Evolutionary conservation across 805 yeast genomes (phyloP).

Genomic region (Zygosaccharomyces gambellarensis): DNA sequence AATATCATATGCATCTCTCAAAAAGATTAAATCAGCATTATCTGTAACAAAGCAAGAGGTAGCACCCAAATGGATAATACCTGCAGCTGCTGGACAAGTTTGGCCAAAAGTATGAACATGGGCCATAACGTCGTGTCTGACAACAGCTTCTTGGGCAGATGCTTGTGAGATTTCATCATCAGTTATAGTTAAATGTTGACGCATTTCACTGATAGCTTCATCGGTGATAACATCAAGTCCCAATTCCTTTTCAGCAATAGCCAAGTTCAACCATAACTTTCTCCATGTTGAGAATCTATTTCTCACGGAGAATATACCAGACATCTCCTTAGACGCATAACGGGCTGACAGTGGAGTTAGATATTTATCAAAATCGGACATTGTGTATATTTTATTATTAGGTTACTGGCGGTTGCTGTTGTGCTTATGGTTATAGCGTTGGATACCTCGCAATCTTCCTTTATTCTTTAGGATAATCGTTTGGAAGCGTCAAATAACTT

Average conservation of each 20-base stretch:
- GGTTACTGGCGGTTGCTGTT: not conserved
- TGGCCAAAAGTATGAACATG: constrained; percentile 95
- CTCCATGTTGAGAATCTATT: constrained; percentile 98
- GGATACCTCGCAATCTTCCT: no score
- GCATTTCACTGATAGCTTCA: constrained; percentile 87
- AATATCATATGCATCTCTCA: constrained; percentile 92
- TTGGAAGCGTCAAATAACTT: not conserved
- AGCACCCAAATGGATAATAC: constrained; percentile 97
- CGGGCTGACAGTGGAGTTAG: constrained; percentile 92
- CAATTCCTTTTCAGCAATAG: constrained; percentile 89
- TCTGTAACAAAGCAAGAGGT: constrained; percentile 97
- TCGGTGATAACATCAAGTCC: constrained; percentile 83
- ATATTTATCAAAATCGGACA: constrained; percentile 60
- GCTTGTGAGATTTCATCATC: constrained; percentile 92
- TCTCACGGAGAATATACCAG: constrained; percentile 82
- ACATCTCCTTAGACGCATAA: constrained; percentile 98
- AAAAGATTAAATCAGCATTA: constrained; percentile 93
- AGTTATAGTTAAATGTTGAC: constrained; percentile 69
- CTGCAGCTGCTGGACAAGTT: constrained; percentile 92
- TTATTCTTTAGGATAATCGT: not conserved
- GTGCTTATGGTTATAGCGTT: not conserved
- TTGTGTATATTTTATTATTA: constrained; percentile 5
- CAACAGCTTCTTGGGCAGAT: constrained; percentile 90
- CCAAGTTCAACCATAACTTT: constrained; percentile 91
- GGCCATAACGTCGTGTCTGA: constrained; percentile 99